Evolutionary conservation across 768 basidiomycete species (phyloP).

Genomic region (Suillus placidus): DNA sequence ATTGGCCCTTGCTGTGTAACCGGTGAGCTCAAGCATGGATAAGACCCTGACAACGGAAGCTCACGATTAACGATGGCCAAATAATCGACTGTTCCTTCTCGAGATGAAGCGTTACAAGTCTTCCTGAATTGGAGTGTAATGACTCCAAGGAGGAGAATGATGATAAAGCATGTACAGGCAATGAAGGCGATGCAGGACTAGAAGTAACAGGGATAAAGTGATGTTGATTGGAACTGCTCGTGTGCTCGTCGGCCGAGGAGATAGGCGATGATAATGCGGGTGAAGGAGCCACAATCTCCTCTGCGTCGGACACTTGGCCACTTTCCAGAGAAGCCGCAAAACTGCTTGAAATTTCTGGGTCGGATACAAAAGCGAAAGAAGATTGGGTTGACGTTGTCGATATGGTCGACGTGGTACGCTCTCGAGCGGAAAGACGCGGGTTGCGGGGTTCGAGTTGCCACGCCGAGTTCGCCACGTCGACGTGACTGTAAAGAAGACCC

Average conservation of each 20-base stretch:
- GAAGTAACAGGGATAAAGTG: constrained; percentile 41
- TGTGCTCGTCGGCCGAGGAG: constrained; percentile 58
- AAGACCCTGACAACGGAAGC: neutral
- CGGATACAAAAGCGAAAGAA: constrained; percentile 82
- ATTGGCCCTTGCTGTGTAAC: constrained; percentile 50
- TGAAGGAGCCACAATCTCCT: constrained; percentile 58
- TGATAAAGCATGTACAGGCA: constrained; percentile 57
- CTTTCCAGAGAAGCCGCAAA: constrained; percentile 83
- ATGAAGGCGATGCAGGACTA: constrained; percentile 60
- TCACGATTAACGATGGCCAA: constrained; percentile 77
- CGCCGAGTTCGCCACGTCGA: constrained; percentile 65
- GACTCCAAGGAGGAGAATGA: constrained; percentile 82
- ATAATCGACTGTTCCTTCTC: constrained; percentile 81
- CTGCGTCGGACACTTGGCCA: constrained; percentile 69
- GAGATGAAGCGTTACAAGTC: constrained; percentile 75
- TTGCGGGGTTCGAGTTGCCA: constrained; percentile 79
- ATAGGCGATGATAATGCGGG: constrained; percentile 65
- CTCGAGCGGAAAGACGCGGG: constrained; percentile 51
- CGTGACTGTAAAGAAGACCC: constrained; percentile 74
- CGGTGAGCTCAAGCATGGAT: neutral
- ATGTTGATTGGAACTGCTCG: constrained; percentile 16
- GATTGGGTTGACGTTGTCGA: constrained; percentile 80
- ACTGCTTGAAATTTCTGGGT: constrained; percentile 82
- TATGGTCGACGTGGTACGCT: constrained; percentile 73
- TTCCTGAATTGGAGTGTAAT: constrained; percentile 58